Conservation (phyloP, 202 grass and related monocot genomes). For the Saccharum hybrid region DNA sequence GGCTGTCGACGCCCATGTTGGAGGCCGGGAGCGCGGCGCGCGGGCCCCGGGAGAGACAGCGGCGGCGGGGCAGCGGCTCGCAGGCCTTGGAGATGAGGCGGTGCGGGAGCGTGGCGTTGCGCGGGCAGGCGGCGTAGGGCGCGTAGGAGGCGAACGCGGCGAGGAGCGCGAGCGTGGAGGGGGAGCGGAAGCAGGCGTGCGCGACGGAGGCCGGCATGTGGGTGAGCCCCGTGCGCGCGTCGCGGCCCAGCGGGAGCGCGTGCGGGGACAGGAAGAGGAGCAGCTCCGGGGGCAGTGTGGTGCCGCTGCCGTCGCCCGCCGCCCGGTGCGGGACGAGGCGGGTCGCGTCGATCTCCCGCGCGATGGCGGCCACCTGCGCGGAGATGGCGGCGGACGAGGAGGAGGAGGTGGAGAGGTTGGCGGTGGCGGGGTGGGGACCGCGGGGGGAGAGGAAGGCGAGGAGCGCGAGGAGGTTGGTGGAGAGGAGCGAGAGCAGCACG, state of each 20-base stretch:
- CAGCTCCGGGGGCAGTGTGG: slow-evolving; percentile 54
- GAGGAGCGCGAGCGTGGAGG: slow-evolving; percentile 63
- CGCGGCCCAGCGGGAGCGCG: slow-evolving; percentile 78
- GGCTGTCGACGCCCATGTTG: slow-evolving; percentile 64
- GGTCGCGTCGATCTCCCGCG: slow-evolving; percentile 67
- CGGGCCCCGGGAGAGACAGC: slow-evolving; percentile 68
- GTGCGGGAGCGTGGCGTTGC: slow-evolving; percentile 55
- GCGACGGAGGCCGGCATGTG: slow-evolving; percentile 87
- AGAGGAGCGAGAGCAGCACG: slow-evolving; percentile 77
- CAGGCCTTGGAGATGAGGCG: slow-evolving; percentile 81
- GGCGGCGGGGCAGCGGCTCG: slow-evolving; percentile 84
- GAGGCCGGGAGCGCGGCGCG: slow-evolving; percentile 55
- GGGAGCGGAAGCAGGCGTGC: slow-evolving; percentile 65
- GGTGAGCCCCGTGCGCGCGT: slow-evolving; percentile 79
- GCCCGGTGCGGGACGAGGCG: slow-evolving; percentile 28
- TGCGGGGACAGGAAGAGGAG: slow-evolving; percentile 70
- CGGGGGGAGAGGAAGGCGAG: slow-evolving; percentile 71
- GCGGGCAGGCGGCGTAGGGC: slow-evolving; percentile 55
- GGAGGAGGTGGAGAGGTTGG: not conserved
- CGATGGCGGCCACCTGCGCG: slow-evolving; percentile 78
- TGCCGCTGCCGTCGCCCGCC: not conserved
- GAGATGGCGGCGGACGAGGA: slow-evolving; percentile 25
- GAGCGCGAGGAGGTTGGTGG: slow-evolving; percentile 83
- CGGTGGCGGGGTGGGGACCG: not conserved
- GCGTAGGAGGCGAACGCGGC: slow-evolving; percentile 65